Evolutionary conservation across 2,329 filamentous ascomycete species (phyloP), one percentile per base, ranked within the genome.

Genomic region (Pleurostoma richardsiae): DNA sequence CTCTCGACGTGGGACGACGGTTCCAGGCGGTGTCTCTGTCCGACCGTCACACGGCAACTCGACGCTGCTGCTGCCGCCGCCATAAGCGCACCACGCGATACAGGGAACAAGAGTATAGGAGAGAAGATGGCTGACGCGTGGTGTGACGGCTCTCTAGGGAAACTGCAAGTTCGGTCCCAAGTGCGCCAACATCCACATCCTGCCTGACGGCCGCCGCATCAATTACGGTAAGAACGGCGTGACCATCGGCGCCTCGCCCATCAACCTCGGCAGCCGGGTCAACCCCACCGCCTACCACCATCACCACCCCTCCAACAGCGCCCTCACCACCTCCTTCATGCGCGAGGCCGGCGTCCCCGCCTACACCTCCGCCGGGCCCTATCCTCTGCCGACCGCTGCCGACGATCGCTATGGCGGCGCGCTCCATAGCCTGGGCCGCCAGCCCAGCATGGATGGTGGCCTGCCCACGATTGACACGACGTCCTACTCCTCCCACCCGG

Each of bases 101-200:
- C 19, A 19, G 19, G 19, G 19, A 19, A 19, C 19, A 19, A 19
- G 19, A 19, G 19, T 19, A 19, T 19, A 19, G 19, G 19, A 19
- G 39, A 46, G 30, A 28, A 19, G 41, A n/a, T 6, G 40, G 33
- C 56, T 59, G 40, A 57, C 50, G 39, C 50, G 52, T 61, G 57
- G 51, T 54, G 49, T 42, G 36, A 47, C 54, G n/a, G 8, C 8
- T 36, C 43, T 44, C 47, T 45, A 96, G 90, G 94, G 94, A 56
- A 96, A 96, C 70, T 99, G 94, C 83, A 97, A 97, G 68, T 99
- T 97, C 66, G 94, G 94, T 52, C 88, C 90, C 53, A 97, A 97
- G 70, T 99, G 94, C 75, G 92, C 92, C 61, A 89, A 97, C 62
- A 89, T 95, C 54, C 94, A 99, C 68, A 87, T 97, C 60, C 84